Percentiles rank a stretch among this genome's conserved stretches.
phyloP scores from a whole-genome alignment of 2,329 filamentous ascomycete genomes.

The Cryphonectria radicalis region DNA sequence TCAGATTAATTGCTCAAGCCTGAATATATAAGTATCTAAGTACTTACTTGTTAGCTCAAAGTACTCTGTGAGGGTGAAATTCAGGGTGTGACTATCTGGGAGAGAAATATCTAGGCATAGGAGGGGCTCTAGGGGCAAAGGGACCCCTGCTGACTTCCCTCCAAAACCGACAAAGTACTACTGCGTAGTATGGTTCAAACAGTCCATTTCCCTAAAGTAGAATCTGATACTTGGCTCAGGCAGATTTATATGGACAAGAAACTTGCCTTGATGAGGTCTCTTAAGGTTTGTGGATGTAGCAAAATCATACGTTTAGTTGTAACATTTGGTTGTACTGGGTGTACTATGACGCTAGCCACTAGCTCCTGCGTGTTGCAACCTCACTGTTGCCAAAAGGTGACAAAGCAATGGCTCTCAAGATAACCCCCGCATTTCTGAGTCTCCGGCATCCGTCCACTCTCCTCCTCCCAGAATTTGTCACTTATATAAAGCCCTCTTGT shows the following conservation, averaged over 20 bases:
- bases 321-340: not conserved
- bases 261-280: not conserved
- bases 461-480: not conserved
- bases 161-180: no score
- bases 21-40: no score
- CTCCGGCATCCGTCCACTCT: slow-evolving; percentile 3
- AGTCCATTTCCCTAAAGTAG: not conserved
- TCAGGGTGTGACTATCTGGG: not conserved
- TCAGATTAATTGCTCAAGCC: no score
- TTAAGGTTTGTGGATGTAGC: not conserved
- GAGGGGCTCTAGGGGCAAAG: no score
- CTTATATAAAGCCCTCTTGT: not conserved
- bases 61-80: no score
- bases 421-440: not conserved
- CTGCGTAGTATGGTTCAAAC: not conserved
- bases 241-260: not conserved
- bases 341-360: not conserved
- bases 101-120: not conserved
- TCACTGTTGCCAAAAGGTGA: not conserved
- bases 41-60: no score
- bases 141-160: no score
- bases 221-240: not conserved
- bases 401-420: not conserved
- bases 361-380: not conserved
- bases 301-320: not conserved